Conservation (phyloP, 805 yeast species). For the Diddensiella transvaalensis region DNA sequence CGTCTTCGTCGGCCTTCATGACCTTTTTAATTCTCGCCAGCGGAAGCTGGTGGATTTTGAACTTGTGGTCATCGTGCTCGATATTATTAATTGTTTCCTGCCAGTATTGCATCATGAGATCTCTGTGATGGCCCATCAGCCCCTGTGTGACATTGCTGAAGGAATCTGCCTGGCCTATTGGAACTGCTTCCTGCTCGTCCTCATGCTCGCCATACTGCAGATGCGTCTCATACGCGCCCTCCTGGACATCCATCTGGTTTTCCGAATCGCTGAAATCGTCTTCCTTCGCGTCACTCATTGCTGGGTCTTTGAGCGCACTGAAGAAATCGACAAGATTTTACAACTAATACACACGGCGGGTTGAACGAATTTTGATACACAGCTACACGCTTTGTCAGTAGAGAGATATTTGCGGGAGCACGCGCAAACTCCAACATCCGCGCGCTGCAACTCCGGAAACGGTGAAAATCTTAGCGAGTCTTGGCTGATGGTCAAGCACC, state of each 20-base stretch:
- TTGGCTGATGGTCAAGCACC: no score
- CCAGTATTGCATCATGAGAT: constrained; percentile 95
- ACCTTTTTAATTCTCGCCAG: constrained; percentile 94
- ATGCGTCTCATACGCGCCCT: neutral
- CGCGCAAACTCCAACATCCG: no score
- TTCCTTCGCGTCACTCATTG: neutral
- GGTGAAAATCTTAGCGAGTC: no score
- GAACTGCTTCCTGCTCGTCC: neutral
- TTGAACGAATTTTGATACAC: no score
- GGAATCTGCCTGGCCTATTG: constrained; percentile 35
- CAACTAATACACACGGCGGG: no score
- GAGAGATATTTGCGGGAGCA: no score
- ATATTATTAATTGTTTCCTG: constrained; percentile 90
- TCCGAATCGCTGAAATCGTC: constrained; percentile 2
- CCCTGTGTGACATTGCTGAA: constrained; percentile 94
- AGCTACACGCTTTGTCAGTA: no score
- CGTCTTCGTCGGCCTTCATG: constrained; percentile 97
- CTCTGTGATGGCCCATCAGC: constrained; percentile 71
- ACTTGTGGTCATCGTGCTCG: constrained; percentile 67
- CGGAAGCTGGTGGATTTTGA: constrained; percentile 91
- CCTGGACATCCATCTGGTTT: neutral
- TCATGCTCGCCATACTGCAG: neutral
- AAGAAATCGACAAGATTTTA: no score
- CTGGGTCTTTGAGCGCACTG: no score
- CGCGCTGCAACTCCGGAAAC: no score